Evolutionary conservation across 139 green algal species (phyloP).

Genomic region (Marvania coccoides): DNA sequence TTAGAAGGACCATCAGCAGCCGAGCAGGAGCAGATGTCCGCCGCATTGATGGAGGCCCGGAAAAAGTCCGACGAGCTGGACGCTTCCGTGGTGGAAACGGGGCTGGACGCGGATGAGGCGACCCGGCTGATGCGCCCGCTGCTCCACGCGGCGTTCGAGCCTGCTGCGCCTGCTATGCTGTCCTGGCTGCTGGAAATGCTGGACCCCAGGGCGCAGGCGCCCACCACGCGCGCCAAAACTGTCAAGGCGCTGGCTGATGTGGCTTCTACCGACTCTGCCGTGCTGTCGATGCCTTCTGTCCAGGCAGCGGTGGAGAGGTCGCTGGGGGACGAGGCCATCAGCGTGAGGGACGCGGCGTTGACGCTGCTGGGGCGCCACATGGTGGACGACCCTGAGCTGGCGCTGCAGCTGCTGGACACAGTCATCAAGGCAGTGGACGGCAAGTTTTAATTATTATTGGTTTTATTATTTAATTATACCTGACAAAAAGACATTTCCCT

Average conservation of each 20-base stretch:
- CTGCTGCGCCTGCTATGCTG: slow-evolving; percentile 22
- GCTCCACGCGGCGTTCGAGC: slow-evolving; percentile 20
- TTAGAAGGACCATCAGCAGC: not conserved
- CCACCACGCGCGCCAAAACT: slow-evolving; percentile 41
- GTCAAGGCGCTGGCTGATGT: slow-evolving; percentile 59
- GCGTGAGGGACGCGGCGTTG: slow-evolving; percentile 76
- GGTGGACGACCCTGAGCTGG: slow-evolving; percentile 38
- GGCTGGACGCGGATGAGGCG: slow-evolving; percentile 11
- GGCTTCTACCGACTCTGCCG: slow-evolving; percentile 48
- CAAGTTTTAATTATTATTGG: too few species aligned
- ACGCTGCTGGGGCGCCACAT: slow-evolving; percentile 74
- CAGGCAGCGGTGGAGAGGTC: slow-evolving; percentile 40
- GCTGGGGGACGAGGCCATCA: slow-evolving; percentile 70
- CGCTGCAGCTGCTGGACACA: slow-evolving; percentile 61
- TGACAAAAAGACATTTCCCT: too few species aligned
- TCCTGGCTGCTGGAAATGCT: slow-evolving; percentile 47
- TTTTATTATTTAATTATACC: not conserved
- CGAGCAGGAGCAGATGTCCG: not conserved
- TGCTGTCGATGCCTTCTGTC: slow-evolving; percentile 45
- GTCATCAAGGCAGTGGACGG: slow-evolving; percentile 37
- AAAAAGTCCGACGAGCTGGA: slow-evolving; percentile 6
- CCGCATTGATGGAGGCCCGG: slow-evolving; percentile 1
- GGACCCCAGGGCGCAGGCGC: slow-evolving; percentile 6
- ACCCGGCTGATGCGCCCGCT: slow-evolving; percentile 16
- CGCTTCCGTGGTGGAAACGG: not conserved